Evolutionary conservation across 1,284 basidiomycete genomes (phyloP).

Genomic region (Ganoderma multipileum): DNA sequence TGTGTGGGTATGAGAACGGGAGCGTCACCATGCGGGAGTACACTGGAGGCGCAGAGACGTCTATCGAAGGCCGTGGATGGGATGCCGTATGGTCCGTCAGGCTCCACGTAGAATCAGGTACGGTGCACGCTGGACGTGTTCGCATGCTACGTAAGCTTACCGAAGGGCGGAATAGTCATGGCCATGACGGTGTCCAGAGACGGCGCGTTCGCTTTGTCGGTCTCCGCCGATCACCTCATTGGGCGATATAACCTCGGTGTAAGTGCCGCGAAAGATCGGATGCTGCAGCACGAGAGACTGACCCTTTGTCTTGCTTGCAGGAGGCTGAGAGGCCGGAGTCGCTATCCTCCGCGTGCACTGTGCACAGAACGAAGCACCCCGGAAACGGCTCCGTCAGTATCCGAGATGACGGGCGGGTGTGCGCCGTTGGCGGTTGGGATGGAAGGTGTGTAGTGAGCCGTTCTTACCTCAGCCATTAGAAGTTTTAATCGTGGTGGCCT

Average conservation of each 20-base stretch:
- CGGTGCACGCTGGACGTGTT: constrained; percentile 33
- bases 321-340: constrained; percentile 24
- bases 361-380: constrained; percentile 74
- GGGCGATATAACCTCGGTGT: constrained; percentile 72
- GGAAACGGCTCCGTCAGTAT: constrained; percentile 80
- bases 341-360: constrained; percentile 34
- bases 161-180: constrained; percentile 69
- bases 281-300: not conserved
- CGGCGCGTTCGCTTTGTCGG: constrained; percentile 70
- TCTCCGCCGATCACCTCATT: constrained; percentile 85
- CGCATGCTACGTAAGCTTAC: not conserved
- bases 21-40: constrained; percentile 71
- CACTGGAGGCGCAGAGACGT: constrained; percentile 48
- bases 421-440: constrained; percentile 90
- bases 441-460: constrained; percentile 64
- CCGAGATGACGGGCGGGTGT: constrained; percentile 77
- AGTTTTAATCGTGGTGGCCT: not conserved
- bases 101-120: constrained; percentile 82
- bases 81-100: constrained; percentile 71
- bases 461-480: not conserved
- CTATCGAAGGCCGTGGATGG: constrained; percentile 80
- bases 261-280: constrained; percentile 24
- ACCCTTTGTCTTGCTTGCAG: constrained; percentile 6
- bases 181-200: constrained; percentile 76
- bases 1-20: constrained; percentile 86